Evolutionary conservation across 176 grass and related monocot species (phyloP), one percentile per base, ranked within the genome.

Genomic region (Triticum urartu): DNA sequence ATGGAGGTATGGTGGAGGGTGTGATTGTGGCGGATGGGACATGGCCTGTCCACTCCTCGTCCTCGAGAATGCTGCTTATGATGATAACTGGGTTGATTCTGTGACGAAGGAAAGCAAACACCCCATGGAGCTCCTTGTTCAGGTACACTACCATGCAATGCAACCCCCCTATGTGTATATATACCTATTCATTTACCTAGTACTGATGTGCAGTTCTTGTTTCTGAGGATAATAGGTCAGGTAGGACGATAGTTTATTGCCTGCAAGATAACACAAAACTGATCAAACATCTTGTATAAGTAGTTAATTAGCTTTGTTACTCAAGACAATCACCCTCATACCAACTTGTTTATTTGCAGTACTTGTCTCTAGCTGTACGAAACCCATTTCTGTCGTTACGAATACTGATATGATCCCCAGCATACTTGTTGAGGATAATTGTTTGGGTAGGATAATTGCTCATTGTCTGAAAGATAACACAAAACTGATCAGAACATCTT

Each of bases 21-120:
- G 97, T 30, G 90, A 97, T 60, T 99, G 97, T 79, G 97, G 94
- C 0, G 97, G 97, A 62, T 99, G 97, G 97, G 97, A 99, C 79
- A 94, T 99, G 97, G 87, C 89, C 40, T 99, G 97, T 43, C 94
- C 97, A 11, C 91, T 99, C 81, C 56, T 81, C 36, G 83, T 97
- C 63, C 76, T 97, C 86, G 79, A 87, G 61, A 97, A 93, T 89
- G 42, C 35, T 89, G 42, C 35, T 28, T 77, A 85, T 83, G 81
- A 88, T 79, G 67, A 85, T 80, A 68, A 72, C 60, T 92, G 84
- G 87, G 78, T 82, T 4, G 78, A 90, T 63, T 84, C 72, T 77
- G 69, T 71, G 68, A 76, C 45, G 0, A 82, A 58, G 39, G 86
- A 91, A 77, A 80, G 61, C 30, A 89, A 93, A 35, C 88, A 89